Evolutionary conservation across 2,329 filamentous ascomycete genomes (phyloP).

Genomic region (Paramyrothecium roridum): DNA sequence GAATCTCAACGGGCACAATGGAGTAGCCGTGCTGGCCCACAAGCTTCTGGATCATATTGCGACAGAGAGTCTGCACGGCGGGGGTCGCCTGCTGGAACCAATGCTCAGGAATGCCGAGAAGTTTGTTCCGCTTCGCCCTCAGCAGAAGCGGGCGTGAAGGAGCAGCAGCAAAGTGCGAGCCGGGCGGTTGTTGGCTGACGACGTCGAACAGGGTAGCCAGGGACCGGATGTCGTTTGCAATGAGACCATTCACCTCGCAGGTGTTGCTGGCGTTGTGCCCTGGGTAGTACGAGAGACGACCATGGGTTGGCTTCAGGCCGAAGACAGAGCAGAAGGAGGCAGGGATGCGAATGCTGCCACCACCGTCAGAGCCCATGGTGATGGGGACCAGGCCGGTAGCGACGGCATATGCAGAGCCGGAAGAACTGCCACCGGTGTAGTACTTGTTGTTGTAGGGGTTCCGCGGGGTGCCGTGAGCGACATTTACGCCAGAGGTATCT

Average conservation of each 20-base stretch:
- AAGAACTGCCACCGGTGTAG: conserved; percentile 76
- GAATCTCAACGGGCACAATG: conserved; percentile 54
- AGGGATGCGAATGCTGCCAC: conserved; percentile 72
- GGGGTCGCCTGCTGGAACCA: conserved; percentile 56
- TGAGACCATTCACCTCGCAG: conserved; percentile 63
- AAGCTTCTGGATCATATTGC: conserved; percentile 41
- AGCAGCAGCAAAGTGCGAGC: conserved; percentile 47
- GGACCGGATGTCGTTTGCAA: conserved; percentile 65
- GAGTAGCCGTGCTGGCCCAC: conserved; percentile 52
- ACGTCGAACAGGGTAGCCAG: conserved; percentile 63
- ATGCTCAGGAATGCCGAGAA: conserved; percentile 60
- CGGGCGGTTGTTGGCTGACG: conserved; percentile 61
- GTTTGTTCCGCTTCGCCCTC: conserved; percentile 30
- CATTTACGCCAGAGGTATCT: conserved; percentile 76
- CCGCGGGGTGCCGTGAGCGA: conserved; percentile 66
- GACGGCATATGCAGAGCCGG: conserved; percentile 71
- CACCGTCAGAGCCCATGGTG: conserved; percentile 69
- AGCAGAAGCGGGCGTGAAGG: conserved; percentile 17
- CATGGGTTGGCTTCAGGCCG: conserved; percentile 70
- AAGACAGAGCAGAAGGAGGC: conserved; percentile 70
- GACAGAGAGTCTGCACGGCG: conserved; percentile 37
- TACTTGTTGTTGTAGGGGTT: conserved; percentile 73
- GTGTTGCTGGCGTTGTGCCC: conserved; percentile 56
- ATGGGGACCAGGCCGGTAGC: conserved; percentile 67
- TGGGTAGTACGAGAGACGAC: conserved; percentile 61